A percentile compares a stretch with the other conserved stretches of the same genome.
Evolutionary conservation across 768 basidiomycete genomes (phyloP).

Genomic region (Gloeopeniophorella convolvens): DNA sequence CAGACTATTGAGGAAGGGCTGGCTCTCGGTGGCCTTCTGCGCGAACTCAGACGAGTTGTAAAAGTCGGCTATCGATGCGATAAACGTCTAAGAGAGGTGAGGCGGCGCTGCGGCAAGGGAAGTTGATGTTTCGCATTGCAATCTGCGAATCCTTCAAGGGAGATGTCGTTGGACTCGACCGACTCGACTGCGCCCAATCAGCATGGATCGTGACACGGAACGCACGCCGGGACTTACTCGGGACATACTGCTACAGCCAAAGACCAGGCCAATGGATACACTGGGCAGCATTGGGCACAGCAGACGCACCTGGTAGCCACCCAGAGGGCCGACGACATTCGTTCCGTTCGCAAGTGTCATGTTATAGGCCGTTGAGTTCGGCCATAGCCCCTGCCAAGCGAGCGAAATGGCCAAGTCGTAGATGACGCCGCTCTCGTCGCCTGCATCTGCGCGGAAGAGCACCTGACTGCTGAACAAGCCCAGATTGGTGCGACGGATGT

Average conservation of each 20-base stretch:
- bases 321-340: constrained; percentile 48
- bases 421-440: constrained; percentile 63
- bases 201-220: neutral
- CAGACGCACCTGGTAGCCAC: constrained; percentile 56
- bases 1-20: constrained; percentile 43
- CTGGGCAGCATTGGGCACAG: neutral
- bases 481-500: constrained; percentile 37
- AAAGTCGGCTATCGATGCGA: constrained; percentile 38
- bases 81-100: constrained; percentile 18
- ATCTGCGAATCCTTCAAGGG: constrained; percentile 59
- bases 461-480: constrained; percentile 35
- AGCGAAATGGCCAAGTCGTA: constrained; percentile 60
- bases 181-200: constrained; percentile 43
- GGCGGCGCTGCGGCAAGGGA: neutral
- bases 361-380: constrained; percentile 38
- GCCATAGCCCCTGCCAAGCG: constrained; percentile 66
- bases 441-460: constrained; percentile 55
- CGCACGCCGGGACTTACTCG: constrained; percentile 29
- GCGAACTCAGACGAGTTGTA: too few relatives aligned
- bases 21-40: constrained; percentile 39
- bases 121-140: constrained; percentile 39
- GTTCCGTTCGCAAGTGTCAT: constrained; percentile 63
- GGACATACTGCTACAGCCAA: constrained; percentile 34
- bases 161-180: constrained; percentile 56
- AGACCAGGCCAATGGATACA: neutral